A percentile compares a stretch with the other conserved stretches of the same genome.
phyloP scores from a whole-genome alignment of 2,329 filamentous ascomycete species.

The Dendrostoma leiphaemia region DNA sequence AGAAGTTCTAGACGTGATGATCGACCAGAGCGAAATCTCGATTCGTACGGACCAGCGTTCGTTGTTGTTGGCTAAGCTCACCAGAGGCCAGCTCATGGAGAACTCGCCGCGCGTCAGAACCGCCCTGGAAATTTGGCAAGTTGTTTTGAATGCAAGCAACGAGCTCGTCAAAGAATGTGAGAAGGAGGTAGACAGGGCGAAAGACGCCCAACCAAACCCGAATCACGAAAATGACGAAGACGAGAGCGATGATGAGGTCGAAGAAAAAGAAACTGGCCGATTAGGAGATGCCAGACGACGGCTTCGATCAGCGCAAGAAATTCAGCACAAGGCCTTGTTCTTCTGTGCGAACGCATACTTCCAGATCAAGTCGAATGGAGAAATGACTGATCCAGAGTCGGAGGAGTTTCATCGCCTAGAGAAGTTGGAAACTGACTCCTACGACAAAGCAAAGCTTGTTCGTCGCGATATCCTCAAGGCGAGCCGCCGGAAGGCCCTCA shows the following conservation, averaged over 20 bases:
- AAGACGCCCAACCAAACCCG: slow-evolving; percentile 22
- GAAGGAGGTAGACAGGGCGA: slow-evolving; percentile 44
- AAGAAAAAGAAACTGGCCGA: slow-evolving; percentile 31
- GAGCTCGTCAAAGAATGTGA: slow-evolving; percentile 63
- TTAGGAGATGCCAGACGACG: slow-evolving; percentile 61
- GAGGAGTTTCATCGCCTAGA: slow-evolving; percentile 66
- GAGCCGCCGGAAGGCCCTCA: slow-evolving; percentile 54
- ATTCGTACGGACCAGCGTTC: slow-evolving; percentile 69
- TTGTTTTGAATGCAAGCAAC: slow-evolving; percentile 48
- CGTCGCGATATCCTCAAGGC: slow-evolving; percentile 75
- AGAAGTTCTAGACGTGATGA: slow-evolving; percentile 88
- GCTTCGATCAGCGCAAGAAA: slow-evolving; percentile 70
- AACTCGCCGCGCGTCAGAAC: slow-evolving; percentile 66
- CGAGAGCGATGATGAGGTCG: slow-evolving; percentile 34
- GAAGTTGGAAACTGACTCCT: slow-evolving; percentile 67
- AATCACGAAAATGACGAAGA: slow-evolving; percentile 28
- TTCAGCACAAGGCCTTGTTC: slow-evolving; percentile 80
- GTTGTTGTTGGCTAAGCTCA: slow-evolving; percentile 62
- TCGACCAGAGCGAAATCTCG: slow-evolving; percentile 72
- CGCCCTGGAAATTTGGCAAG: slow-evolving; percentile 69
- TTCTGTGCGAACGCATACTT: slow-evolving; percentile 82
- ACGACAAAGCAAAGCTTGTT: slow-evolving; percentile 74
- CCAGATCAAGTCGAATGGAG: slow-evolving; percentile 73
- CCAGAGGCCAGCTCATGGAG: slow-evolving; percentile 74
- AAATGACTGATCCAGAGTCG: slow-evolving; percentile 63